phyloP scores from a whole-genome alignment of 805 yeast genomes.

The Lachancea cidri region DNA sequence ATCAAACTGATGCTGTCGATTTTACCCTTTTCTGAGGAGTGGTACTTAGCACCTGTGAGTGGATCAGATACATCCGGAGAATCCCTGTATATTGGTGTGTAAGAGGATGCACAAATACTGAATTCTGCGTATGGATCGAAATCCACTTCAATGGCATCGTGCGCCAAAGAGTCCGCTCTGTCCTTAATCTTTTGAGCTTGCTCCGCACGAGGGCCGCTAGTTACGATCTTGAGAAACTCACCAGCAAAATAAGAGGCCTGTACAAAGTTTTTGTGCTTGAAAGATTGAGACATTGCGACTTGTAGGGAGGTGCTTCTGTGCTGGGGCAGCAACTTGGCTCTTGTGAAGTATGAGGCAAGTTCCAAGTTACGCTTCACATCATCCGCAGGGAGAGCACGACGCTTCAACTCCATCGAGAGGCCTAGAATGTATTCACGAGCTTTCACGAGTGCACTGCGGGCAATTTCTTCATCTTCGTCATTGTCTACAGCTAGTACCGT shows the following conservation, averaged over 20 bases:
- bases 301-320: slow-evolving; percentile 86
- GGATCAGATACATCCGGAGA: slow-evolving; percentile 67
- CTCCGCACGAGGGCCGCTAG: slow-evolving; percentile 78
- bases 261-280: slow-evolving; percentile 81
- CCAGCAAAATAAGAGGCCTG: slow-evolving; percentile 87
- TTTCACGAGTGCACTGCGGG: slow-evolving; percentile 60
- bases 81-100: slow-evolving; percentile 84
- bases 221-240: slow-evolving; percentile 65
- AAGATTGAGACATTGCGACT: slow-evolving; percentile 92
- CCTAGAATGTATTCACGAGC: slow-evolving; percentile 92
- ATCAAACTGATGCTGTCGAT: slow-evolving; percentile 70
- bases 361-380: slow-evolving; percentile 84
- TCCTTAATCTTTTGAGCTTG: slow-evolving; percentile 80
- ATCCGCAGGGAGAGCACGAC: slow-evolving; percentile 71
- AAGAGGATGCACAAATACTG: slow-evolving; percentile 81
- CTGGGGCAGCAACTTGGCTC: slow-evolving; percentile 70
- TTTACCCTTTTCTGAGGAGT: slow-evolving; percentile 69
- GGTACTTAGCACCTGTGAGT: slow-evolving; percentile 85
- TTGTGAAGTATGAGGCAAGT: slow-evolving; percentile 93
- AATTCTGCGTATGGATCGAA: slow-evolving; percentile 91
- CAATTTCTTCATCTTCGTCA: slow-evolving; percentile 72
- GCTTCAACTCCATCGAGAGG: slow-evolving; percentile 80
- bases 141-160: slow-evolving; percentile 85
- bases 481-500: slow-evolving; percentile 65
- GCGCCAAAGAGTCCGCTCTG: slow-evolving; percentile 72